Evolutionary conservation across 768 basidiomycete genomes (phyloP).

Genomic region (Phlebiopsis flavidoalba): DNA sequence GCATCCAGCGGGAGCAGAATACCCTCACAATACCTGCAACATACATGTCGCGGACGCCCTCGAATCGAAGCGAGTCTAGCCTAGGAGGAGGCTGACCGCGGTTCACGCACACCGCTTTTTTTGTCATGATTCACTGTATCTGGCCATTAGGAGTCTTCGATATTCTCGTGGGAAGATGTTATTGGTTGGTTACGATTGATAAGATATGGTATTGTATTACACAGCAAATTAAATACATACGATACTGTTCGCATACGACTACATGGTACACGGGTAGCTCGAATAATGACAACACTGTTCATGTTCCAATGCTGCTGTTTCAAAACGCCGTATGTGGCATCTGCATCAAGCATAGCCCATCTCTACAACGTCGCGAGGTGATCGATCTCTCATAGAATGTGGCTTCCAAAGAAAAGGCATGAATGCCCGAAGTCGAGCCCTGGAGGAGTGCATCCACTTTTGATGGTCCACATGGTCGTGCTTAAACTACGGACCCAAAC

Average conservation of each 20-base stretch:
- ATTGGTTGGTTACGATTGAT: neutral
- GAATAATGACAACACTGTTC: neutral
- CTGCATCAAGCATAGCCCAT: too few relatives aligned
- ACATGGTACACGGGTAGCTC: neutral
- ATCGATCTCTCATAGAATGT: neutral
- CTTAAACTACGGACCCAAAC: neutral
- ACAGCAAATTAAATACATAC: neutral
- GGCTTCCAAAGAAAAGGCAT: neutral
- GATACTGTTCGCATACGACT: neutral
- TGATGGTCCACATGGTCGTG: neutral
- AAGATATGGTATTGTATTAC: neutral
- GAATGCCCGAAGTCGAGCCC: neutral
- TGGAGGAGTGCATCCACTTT: neutral
- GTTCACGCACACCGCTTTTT: neutral
- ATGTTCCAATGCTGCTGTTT: too few relatives aligned
- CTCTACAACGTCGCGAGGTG: neutral
- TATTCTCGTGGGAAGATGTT: neutral
- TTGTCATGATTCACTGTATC: neutral
- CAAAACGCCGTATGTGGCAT: too few relatives aligned
- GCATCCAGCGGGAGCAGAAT: conserved; percentile 28
- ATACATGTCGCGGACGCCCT: conserved; percentile 33
- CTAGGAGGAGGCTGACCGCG: conserved; percentile 28
- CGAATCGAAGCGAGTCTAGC: conserved; percentile 43
- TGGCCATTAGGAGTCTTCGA: neutral
- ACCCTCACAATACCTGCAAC: conserved; percentile 30